phyloP scores from a whole-genome alignment of 1,284 basidiomycete genomes.

The Vanrija sp. region DNA sequence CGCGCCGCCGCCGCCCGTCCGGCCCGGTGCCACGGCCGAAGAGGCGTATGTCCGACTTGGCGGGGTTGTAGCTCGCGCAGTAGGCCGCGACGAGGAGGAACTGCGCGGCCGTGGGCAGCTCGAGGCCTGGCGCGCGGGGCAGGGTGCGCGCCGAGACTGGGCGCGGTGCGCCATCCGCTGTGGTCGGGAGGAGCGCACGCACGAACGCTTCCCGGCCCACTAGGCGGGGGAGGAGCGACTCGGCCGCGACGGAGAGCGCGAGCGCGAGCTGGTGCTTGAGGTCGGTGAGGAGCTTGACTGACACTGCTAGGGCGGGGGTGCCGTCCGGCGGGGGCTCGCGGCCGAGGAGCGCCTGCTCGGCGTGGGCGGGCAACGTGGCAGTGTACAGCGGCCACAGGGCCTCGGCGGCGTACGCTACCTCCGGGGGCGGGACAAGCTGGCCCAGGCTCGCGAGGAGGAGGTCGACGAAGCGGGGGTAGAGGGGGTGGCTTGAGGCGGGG shows the following conservation, averaged over 20 bases:
- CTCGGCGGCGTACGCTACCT: conserved; percentile 69
- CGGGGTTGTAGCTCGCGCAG: conserved; percentile 80
- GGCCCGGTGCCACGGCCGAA: conserved; percentile 65
- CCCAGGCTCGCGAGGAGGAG: conserved; percentile 62
- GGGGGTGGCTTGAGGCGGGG: conserved; percentile 46
- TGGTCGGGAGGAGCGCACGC: conserved; percentile 17
- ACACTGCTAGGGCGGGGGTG: conserved; percentile 27
- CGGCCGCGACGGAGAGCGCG: conserved; percentile 37
- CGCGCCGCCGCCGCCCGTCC: conserved; percentile 60
- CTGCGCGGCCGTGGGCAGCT: conserved; percentile 62
- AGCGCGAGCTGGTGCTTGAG: conserved; percentile 40
- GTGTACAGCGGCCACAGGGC: conserved; percentile 68
- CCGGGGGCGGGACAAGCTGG: conserved; percentile 61
- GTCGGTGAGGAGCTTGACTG: conserved; percentile 42
- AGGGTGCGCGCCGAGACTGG: conserved; percentile 15
- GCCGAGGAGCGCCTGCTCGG: conserved; percentile 28
- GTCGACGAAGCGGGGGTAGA: conserved; percentile 65
- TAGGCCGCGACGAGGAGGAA: conserved; percentile 78
- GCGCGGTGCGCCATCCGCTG: neutral
- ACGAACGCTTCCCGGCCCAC: conserved; percentile 29
- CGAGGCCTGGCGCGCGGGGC: conserved; percentile 28
- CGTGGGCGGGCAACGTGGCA: conserved; percentile 33
- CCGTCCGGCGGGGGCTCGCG: conserved; percentile 16
- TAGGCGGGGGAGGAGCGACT: conserved; percentile 33
- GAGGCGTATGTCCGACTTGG: conserved; percentile 73